Conservation (phyloP, 2,329 filamentous ascomycete species). For the Penicillium sp. region DNA sequence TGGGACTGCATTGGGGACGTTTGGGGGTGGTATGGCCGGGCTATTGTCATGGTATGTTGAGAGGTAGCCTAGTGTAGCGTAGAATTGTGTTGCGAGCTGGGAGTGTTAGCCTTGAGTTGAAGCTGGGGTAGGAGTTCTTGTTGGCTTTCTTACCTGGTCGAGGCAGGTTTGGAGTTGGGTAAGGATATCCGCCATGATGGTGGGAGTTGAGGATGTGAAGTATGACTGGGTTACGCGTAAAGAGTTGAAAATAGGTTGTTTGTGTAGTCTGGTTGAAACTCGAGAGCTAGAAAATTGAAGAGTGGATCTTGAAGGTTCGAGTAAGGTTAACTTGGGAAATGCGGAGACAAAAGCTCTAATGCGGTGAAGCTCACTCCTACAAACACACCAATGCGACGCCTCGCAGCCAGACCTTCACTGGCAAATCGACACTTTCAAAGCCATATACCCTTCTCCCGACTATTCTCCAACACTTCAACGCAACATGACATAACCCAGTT, state of each 20-base stretch:
- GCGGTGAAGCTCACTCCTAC: constrained; percentile 19
- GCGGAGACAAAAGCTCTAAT: constrained; percentile 25
- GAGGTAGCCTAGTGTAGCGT: constrained; percentile 51
- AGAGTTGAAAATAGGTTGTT: not conserved
- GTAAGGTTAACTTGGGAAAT: constrained; percentile 12
- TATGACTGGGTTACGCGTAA: not conserved
- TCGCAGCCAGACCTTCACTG: constrained; percentile 6
- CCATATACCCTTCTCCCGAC: not conserved
- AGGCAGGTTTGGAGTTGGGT: constrained; percentile 54
- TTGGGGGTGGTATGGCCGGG: constrained; percentile 34
- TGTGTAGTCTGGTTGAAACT: not conserved
- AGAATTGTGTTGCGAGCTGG: constrained; percentile 53
- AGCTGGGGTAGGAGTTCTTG: not conserved
- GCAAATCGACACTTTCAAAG: not conserved
- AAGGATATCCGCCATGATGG: constrained; percentile 47
- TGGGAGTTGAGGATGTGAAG: not conserved
- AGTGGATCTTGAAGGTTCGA: constrained; percentile 6
- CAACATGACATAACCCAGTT: constrained; percentile 26
- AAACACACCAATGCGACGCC: constrained; percentile 22
- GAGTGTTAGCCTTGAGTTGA: constrained; percentile 1
- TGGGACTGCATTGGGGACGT: constrained; percentile 35
- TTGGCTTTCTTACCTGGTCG: constrained; percentile 42
- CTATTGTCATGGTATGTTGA: constrained; percentile 48
- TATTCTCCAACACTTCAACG: constrained; percentile 14
- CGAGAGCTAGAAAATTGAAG: not conserved